A percentile compares a stretch with the other conserved stretches of the same genome.
These are phyloP conservation scores for Ganoderma meredithae DNA, from an alignment of 1,284 basidiomycete genomes.

Conservation along the genomic window DNA sequence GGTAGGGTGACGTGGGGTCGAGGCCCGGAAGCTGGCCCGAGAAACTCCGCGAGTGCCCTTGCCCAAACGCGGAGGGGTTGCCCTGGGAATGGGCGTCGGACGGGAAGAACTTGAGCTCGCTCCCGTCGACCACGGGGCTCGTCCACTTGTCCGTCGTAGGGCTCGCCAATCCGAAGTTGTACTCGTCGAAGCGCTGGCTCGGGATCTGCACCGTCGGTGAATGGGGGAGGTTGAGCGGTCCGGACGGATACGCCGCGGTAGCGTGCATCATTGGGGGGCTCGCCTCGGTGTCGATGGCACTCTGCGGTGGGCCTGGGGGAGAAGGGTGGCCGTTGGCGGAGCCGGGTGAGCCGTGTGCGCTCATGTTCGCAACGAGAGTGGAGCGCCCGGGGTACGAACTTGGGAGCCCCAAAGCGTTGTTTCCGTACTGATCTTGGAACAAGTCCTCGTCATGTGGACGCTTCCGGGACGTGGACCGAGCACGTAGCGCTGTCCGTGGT, in stretches of 20 bases:
- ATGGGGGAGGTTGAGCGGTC: constrained; percentile 35
- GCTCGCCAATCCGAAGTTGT: constrained; percentile 53
- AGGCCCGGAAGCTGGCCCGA: constrained; percentile 50
- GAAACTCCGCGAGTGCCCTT: constrained; percentile 30
- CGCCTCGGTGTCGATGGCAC: constrained; percentile 36
- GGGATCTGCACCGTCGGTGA: constrained; percentile 40
- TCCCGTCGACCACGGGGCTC: constrained; percentile 35
- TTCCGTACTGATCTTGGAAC: constrained; percentile 42
- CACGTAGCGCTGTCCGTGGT: constrained; percentile 59
- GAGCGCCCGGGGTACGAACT: constrained; percentile 46
- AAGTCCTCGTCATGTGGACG: constrained; percentile 74
- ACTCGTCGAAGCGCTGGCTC: constrained; percentile 61
- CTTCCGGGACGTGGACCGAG: constrained; percentile 76
- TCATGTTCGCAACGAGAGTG: constrained; percentile 59
- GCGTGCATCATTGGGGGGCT: constrained; percentile 38
- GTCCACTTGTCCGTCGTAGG: constrained; percentile 40
- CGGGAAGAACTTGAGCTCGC: constrained; percentile 39
- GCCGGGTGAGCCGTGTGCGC: constrained; percentile 76
- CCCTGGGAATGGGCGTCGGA: constrained; percentile 32
- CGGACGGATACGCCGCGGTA: constrained; percentile 28
- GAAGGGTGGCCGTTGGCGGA: constrained; percentile 73
- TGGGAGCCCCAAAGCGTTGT: constrained; percentile 37
- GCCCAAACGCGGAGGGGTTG: constrained; percentile 19
- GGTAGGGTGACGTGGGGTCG: constrained; percentile 52
- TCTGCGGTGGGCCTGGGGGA: constrained; percentile 58